Percentiles rank a stretch among this genome's conserved stretches.
Evolutionary conservation across 495 filamentous ascomycete genomes (phyloP).

Genomic region (Neurospora sp.): DNA sequence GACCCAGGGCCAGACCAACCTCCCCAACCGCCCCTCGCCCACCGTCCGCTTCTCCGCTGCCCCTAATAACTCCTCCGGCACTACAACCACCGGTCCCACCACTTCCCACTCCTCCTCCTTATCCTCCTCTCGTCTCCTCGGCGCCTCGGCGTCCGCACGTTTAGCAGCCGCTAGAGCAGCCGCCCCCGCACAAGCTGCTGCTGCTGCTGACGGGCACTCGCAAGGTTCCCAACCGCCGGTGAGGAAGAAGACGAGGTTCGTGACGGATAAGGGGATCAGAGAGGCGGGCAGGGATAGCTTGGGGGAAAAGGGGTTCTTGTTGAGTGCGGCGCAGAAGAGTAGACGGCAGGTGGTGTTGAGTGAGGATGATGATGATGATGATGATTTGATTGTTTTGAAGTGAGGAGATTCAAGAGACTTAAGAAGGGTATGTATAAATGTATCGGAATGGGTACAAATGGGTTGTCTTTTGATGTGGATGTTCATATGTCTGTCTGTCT

Average conservation of each 20-base stretch:
- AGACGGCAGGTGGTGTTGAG: conserved; percentile 30
- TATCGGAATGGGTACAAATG: too few relatives aligned
- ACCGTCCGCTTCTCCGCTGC: not conserved
- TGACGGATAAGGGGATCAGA: conserved; percentile 64
- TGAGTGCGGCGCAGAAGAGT: conserved; percentile 13
- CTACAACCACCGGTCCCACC: not conserved
- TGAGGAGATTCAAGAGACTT: not conserved
- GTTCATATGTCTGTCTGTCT: not conserved
- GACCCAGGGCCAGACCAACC: not conserved
- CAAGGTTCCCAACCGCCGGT: conserved; percentile 29
- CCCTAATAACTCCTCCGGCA: not conserved
- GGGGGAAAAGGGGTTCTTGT: conserved; percentile 36
- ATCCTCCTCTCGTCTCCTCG: not conserved
- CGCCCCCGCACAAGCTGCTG: not conserved
- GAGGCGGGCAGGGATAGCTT: conserved; percentile 69
- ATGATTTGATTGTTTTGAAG: conserved; percentile 27
- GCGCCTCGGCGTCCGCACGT: not conserved
- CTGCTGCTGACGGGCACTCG: not conserved
- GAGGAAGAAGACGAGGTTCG: conserved; percentile 74
- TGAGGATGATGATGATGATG: conserved; percentile 37
- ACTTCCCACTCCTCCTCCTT: not conserved
- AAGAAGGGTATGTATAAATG: too few relatives aligned
- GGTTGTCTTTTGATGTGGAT: too few relatives aligned
- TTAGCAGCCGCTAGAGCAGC: not conserved
- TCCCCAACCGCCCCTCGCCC: not conserved